Percentiles rank a stretch among this genome's conserved stretches.
These are phyloP conservation scores for Penicillium argentinense DNA, from an alignment of 495 filamentous ascomycete genomes.

Conservation along the genomic window DNA sequence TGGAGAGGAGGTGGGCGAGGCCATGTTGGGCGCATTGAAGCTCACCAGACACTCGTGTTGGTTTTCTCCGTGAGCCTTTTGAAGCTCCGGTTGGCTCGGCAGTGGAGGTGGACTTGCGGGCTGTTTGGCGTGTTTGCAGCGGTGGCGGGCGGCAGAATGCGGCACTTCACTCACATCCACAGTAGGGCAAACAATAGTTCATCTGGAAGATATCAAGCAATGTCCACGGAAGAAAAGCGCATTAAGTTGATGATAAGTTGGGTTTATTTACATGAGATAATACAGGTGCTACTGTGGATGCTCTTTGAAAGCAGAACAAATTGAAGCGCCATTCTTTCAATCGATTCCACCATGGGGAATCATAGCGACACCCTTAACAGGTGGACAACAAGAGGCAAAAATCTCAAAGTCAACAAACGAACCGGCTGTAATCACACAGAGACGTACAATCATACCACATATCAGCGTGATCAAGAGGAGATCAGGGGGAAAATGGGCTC, in stretches of 20 bases:
- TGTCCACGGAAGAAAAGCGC: not conserved
- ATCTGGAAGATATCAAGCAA: too few relatives aligned
- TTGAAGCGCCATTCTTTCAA: not conserved
- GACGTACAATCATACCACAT: slow-evolving; percentile 28
- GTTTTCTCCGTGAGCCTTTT: slow-evolving; percentile 2
- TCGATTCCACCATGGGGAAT: not conserved
- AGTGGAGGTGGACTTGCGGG: slow-evolving; percentile 2
- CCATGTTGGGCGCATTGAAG: slow-evolving; percentile 23
- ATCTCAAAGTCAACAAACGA: slow-evolving; percentile 7
- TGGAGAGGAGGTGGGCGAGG: slow-evolving; percentile 17
- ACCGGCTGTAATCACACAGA: slow-evolving; percentile 21
- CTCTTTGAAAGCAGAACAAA: not conserved
- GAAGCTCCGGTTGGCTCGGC: slow-evolving; percentile 18
- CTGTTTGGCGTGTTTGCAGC: slow-evolving; percentile 16
- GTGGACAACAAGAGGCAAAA: not conserved
- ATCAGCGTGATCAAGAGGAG: slow-evolving; percentile 17
- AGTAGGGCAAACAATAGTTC: too few relatives aligned
- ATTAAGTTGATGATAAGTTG: not conserved
- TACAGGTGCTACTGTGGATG: not conserved
- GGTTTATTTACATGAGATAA: not conserved
- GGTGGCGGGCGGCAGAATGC: not conserved
- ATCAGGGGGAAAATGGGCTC: not conserved
- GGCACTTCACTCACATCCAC: too few relatives aligned
- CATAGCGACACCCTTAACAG: slow-evolving; percentile 8
- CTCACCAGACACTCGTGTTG: slow-evolving; percentile 1